Percentiles rank a stretch among this genome's conserved stretches.
Evolutionary conservation across 2,329 filamentous ascomycete genomes (phyloP).

Genomic region (Hyphodiscus sp.): DNA sequence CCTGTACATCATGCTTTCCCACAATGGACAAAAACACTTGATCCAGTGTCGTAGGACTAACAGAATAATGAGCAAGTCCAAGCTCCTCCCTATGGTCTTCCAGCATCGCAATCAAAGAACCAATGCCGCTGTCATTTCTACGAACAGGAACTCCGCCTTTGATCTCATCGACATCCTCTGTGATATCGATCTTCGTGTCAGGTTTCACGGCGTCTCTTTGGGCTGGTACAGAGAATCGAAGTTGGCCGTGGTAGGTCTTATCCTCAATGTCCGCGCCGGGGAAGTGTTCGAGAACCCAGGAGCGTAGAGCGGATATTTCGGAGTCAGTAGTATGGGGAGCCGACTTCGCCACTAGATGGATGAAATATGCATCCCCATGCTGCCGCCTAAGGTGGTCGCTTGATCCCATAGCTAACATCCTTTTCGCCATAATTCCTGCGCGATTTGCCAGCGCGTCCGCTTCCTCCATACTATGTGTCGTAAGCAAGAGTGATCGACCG

Average conservation of each 20-base stretch:
- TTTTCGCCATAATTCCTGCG: constrained; percentile 77
- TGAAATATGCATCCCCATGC: constrained; percentile 72
- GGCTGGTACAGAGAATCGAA: constrained; percentile 73
- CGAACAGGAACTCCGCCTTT: constrained; percentile 7
- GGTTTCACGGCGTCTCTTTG: constrained; percentile 26
- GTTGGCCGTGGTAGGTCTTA: constrained; percentile 76
- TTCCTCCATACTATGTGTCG: constrained; percentile 94
- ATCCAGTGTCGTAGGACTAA: constrained; percentile 80
- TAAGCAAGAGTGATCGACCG: constrained; percentile 78
- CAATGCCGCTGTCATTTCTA: constrained; percentile 38
- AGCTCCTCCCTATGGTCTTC: constrained; percentile 64
- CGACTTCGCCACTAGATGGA: constrained; percentile 70
- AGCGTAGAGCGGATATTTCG: constrained; percentile 60
- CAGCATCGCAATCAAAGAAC: constrained; percentile 62
- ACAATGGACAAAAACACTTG: constrained; percentile 88
- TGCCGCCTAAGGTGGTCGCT: constrained; percentile 64
- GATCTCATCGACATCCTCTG: constrained; percentile 23
- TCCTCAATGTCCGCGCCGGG: constrained; percentile 62
- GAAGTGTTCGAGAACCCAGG: constrained; percentile 59
- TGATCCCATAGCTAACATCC: constrained; percentile 80
- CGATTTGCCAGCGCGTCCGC: constrained; percentile 80
- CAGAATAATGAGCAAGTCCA: constrained; percentile 79
- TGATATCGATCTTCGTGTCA: background rate
- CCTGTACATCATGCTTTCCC: constrained; percentile 68
- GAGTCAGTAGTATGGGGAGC: constrained; percentile 66